Evolutionary conservation across 2,329 filamentous ascomycete species (phyloP).

Genomic region (Cylindrodendrum hubeiense): DNA sequence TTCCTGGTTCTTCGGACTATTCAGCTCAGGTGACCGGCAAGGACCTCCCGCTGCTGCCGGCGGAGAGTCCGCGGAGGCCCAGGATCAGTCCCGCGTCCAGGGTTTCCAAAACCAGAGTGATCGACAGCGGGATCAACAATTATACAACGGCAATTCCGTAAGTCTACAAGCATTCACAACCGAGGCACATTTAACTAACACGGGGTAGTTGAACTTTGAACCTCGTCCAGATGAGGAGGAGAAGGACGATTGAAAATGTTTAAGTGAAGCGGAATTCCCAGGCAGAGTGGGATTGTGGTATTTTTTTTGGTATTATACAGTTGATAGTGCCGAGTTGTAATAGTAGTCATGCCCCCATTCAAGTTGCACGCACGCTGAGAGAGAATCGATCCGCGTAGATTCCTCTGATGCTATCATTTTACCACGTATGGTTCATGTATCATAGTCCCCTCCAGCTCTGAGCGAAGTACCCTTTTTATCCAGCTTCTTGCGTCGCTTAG

Average conservation of each 20-base stretch:
- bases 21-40: conserved; percentile 42
- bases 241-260: conserved; percentile 43
- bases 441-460: conserved; percentile 3
- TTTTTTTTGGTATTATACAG: conserved; percentile 47
- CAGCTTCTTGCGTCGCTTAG: conserved; percentile 56
- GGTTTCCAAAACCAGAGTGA: conserved; percentile 62
- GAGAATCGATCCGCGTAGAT: conserved; percentile 25
- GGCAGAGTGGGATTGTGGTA: conserved; percentile 43
- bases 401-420: conserved; percentile 32
- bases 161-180: conserved; percentile 45
- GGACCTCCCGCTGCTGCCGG: neutral
- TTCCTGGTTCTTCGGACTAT: conserved; percentile 50
- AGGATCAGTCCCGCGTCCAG: conserved; percentile 42
- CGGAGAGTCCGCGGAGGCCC: conserved; percentile 27
- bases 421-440: conserved; percentile 9
- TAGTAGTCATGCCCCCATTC: conserved; percentile 36
- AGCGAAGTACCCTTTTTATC: conserved; percentile 8
- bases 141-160: conserved; percentile 95
- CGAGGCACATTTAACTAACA: conserved; percentile 42
- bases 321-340: conserved; percentile 41
- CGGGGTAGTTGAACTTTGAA: conserved; percentile 73
- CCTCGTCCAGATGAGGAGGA: conserved; percentile 72
- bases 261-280: conserved; percentile 24
- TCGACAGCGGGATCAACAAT: conserved; percentile 71
- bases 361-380: conserved; percentile 39